A percentile compares a stretch with the other conserved stretches of the same genome.
Evolutionary conservation across 306 rosid genomes (phyloP).

Genomic region (Malus fusca): DNA sequence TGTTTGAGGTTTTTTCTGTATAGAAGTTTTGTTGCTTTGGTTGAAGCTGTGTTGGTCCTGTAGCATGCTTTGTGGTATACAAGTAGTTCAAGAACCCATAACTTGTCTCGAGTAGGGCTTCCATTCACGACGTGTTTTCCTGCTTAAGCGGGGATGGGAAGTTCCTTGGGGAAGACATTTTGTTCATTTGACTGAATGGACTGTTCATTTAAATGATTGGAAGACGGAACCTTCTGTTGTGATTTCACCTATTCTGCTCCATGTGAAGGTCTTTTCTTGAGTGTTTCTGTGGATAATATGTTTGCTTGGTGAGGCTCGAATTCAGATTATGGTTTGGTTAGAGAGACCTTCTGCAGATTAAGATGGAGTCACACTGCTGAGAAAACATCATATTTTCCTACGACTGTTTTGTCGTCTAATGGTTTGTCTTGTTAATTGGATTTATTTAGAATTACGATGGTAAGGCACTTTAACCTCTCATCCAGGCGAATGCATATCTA

Average conservation of each 20-base stretch:
- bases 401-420: constrained; percentile 25
- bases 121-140: constrained; percentile 2
- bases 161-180: constrained; percentile 8
- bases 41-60: constrained; percentile 4
- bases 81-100: constrained; percentile 2
- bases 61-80: background rate
- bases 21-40: background rate
- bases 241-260: constrained; percentile 2
- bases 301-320: constrained; percentile 18
- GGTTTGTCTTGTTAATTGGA: constrained; percentile 39
- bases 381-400: constrained; percentile 17
- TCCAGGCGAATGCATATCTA: constrained; percentile 6
- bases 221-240: background rate
- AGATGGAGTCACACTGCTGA: constrained; percentile 11
- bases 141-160: constrained; percentile 18
- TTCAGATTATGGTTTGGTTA: constrained; percentile 13
- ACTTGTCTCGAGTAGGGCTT: background rate
- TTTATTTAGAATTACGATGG: constrained; percentile 23
- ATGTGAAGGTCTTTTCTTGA: constrained; percentile 2
- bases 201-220: background rate
- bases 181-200: constrained; percentile 11
- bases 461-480: constrained; percentile 25
- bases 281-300: background rate
- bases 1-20: too few relatives aligned
- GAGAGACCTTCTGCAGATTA: constrained; percentile 18